A percentile compares a stretch with the other conserved stretches of the same genome.
These are phyloP conservation scores for Trichoderma atroviride DNA, from an alignment of 2,329 filamentous ascomycete genomes.

Conservation along the genomic window DNA sequence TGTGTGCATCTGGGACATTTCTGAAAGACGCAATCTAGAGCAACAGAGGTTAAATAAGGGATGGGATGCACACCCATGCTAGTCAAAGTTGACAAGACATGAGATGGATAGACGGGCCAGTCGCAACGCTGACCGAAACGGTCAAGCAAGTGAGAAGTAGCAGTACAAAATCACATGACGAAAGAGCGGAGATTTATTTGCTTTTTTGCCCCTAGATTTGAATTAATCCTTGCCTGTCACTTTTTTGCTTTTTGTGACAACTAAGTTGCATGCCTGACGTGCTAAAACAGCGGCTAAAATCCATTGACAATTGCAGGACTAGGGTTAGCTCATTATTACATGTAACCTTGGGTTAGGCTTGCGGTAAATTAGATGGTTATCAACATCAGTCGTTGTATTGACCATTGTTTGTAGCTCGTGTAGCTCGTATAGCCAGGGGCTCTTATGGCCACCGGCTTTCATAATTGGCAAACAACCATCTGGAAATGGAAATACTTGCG, in stretches of 20 bases:
- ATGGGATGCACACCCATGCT: neutral
- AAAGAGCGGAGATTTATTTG: neutral
- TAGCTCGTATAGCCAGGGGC: neutral
- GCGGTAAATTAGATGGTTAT: neutral
- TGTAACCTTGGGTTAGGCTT: neutral
- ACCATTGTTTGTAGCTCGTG: neutral
- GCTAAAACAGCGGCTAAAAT: neutral
- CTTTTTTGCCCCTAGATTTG: neutral
- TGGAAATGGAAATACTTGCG: neutral
- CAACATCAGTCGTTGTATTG: neutral
- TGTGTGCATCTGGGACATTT: neutral
- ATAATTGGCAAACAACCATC: neutral
- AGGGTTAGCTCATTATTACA: neutral
- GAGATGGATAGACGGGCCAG: neutral
- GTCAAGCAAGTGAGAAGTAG: neutral
- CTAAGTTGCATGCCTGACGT: neutral
- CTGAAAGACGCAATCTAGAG: neutral
- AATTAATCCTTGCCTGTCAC: neutral
- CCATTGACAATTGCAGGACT: neutral
- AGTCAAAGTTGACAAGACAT: neutral
- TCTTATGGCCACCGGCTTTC: neutral
- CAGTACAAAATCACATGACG: neutral
- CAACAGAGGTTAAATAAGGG: neutral
- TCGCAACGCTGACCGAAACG: neutral
- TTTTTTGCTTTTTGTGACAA: neutral